phyloP scores from a whole-genome alignment of 768 basidiomycete species.

The Naganishia kalamii region DNA sequence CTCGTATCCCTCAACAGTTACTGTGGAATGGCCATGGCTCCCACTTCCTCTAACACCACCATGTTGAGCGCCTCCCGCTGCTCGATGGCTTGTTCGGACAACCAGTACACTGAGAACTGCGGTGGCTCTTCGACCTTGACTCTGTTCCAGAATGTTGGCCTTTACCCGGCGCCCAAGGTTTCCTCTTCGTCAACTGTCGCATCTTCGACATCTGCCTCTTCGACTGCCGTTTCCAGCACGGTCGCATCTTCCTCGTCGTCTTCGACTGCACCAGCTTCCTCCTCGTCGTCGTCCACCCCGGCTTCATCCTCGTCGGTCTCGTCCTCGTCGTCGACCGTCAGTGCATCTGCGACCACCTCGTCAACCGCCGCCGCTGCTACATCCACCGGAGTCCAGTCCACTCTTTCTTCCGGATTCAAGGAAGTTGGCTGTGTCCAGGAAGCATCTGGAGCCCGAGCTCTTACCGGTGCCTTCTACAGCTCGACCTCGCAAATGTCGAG shows the following conservation, averaged over 20 bases:
- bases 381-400: neutral
- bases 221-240: neutral
- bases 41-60: constrained; percentile 42
- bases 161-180: constrained; percentile 27
- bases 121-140: constrained; percentile 37
- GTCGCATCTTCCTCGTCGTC: neutral
- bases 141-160: constrained; percentile 36
- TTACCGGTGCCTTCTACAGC: constrained; percentile 31
- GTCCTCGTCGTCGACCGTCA: neutral
- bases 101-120: constrained; percentile 40
- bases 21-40: constrained; percentile 40
- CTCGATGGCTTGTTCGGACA: constrained; percentile 33
- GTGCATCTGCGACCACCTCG: neutral
- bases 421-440: constrained; percentile 45
- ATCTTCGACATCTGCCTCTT: neutral
- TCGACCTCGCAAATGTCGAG: constrained; percentile 42
- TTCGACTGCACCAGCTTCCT: neutral
- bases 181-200: neutral
- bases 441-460: constrained; percentile 36
- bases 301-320: neutral
- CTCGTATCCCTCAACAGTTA: constrained; percentile 31
- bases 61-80: constrained; percentile 36
- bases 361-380: neutral
- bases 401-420: constrained; percentile 4
- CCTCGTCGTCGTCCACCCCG: neutral